Conservation (phyloP, 768 basidiomycete genomes). For the Hericium rajendrae region DNA sequence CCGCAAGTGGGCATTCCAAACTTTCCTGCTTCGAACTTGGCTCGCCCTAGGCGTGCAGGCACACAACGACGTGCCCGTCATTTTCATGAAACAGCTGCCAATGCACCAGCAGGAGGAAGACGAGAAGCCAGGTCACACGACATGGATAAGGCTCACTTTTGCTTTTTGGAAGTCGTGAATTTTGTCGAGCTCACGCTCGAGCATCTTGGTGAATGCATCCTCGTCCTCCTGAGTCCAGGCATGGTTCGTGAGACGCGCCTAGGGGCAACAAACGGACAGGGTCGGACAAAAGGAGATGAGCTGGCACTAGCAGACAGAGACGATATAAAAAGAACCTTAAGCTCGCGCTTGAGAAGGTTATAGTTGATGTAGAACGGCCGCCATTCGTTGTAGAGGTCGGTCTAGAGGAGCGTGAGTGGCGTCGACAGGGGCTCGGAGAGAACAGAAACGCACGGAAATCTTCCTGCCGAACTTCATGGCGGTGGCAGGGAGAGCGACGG, state of each 20-base stretch:
- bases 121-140: background rate
- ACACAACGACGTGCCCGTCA: too few species aligned
- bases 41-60: too few species aligned
- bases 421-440: slow-evolving; percentile 3
- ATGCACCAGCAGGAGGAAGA: background rate
- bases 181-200: slow-evolving; percentile 86
- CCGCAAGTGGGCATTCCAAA: too few species aligned
- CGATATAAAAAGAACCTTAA: slow-evolving; percentile 48
- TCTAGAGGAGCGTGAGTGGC: slow-evolving; percentile 30
- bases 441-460: slow-evolving; percentile 26
- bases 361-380: slow-evolving; percentile 86
- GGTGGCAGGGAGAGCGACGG: background rate
- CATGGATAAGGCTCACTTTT: slow-evolving; percentile 42
- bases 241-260: slow-evolving; percentile 43
- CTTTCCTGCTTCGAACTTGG: too few species aligned
- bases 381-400: slow-evolving; percentile 86
- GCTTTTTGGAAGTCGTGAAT: slow-evolving; percentile 87
- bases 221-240: slow-evolving; percentile 77
- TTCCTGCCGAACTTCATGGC: slow-evolving; percentile 77
- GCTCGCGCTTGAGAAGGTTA: slow-evolving; percentile 77
- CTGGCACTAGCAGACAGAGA: background rate
- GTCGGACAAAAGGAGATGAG: background rate
- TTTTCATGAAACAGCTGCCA: too few species aligned
- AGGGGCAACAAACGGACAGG: background rate
- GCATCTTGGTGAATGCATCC: slow-evolving; percentile 64